Evolutionary conservation across 1,284 basidiomycete species (phyloP), one percentile per base, ranked within the genome.

Genomic region (Ceratobasidium sp.): DNA sequence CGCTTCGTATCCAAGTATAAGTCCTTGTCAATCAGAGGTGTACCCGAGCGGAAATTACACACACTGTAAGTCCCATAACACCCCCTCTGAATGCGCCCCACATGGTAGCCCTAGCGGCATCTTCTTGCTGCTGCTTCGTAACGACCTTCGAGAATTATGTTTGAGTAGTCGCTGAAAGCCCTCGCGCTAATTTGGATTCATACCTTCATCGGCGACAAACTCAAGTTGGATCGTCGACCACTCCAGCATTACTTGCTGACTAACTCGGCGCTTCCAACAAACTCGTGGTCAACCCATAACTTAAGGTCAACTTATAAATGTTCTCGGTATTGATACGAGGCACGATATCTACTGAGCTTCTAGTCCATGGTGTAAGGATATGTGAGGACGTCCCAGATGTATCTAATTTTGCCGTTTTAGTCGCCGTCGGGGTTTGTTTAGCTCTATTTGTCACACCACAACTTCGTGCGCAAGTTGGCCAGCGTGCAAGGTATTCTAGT

Each of bases 41-140:
- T 69, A 38, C 28, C 44, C 2, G 33, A 52, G 50, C 15, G 20
- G 15, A 33, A 61, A 50, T 15, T 23, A 54, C 69, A 28, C 26
- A 73, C 69, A 73, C 20, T 26, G 69, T 73, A 20, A 73, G 44
- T 7, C 69, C 69, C 10, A 73, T 38, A 9, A 73, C 20, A 13
- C 40, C 69, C 6, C 69, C 69, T 62, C 69, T 73, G n/a, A 73
- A 73, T n/a, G n/a, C 69, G 5, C 69, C 69, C 69, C 69, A 73
- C 69, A 73, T 73, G 26, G 69, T 73, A 4, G 69, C 69, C 26
- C 69, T 7, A 15, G 69, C 69, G 44, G 69, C 69, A 38, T 73
- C 69, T 44, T 73, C 69, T 61, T 73, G 69, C 44, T 73, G 69
- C 17, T 73, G 52, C 33, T 73, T 73, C 2, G 69, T 73, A 26